These are phyloP conservation scores for Phytopythium vexans DNA, from an alignment of 352 stramenopile species.

Conservation along the genomic window DNA sequence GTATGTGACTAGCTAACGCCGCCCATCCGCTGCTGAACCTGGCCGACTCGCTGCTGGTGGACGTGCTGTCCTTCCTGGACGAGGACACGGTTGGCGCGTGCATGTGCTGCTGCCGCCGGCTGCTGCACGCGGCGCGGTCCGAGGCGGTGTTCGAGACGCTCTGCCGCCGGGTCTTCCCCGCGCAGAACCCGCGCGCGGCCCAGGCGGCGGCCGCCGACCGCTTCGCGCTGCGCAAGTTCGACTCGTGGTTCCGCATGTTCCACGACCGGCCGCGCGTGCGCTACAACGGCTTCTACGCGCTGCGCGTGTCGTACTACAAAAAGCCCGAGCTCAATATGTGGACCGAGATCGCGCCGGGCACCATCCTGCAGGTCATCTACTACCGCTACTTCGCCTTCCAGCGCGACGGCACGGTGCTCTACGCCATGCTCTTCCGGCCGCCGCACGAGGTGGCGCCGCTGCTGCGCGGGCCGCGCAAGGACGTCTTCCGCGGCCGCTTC, in stretches of 20 bases:
- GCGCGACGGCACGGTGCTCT: conserved; percentile 65
- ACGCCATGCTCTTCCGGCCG: conserved; percentile 74
- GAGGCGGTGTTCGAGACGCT: conserved; percentile 66
- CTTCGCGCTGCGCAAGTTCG: conserved; percentile 62
- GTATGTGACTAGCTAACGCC: conserved; percentile 15
- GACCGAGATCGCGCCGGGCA: conserved; percentile 58
- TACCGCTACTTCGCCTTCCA: conserved; percentile 85
- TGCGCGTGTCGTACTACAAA: conserved; percentile 82
- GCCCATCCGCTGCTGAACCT: conserved; percentile 61
- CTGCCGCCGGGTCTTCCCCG: conserved; percentile 68
- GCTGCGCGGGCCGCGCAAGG: conserved; percentile 28
- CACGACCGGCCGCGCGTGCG: conserved; percentile 58
- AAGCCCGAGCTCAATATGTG: conserved; percentile 85
- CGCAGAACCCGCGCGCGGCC: conserved; percentile 50
- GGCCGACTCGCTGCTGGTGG: conserved; percentile 60
- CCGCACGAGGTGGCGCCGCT: conserved; percentile 50
- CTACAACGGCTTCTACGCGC: conserved; percentile 80
- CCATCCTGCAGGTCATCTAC: conserved; percentile 80
- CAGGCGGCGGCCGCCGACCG: conserved; percentile 36
- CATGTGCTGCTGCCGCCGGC: conserved; percentile 49
- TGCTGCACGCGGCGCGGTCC: conserved; percentile 44
- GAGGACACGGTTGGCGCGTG: conserved; percentile 65
- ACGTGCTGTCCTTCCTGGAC: conserved; percentile 68
- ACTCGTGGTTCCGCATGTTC: conserved; percentile 78
- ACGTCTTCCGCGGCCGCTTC: conserved; percentile 54